Evolutionary conservation across 140 eudicot genomes (phyloP).

Genomic region (Senecio squalidus): DNA sequence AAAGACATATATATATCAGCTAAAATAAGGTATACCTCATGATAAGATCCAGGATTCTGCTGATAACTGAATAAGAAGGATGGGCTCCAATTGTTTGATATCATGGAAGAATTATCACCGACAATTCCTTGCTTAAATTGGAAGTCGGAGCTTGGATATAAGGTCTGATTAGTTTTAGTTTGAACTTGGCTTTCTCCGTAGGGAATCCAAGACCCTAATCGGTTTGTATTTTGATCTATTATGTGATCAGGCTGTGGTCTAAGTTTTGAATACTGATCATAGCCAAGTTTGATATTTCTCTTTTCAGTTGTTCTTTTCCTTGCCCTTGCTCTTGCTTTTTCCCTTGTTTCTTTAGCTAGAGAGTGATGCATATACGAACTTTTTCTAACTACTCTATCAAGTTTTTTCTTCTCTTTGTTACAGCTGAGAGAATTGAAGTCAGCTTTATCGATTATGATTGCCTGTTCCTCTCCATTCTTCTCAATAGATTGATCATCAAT

Average conservation of each 20-base stretch:
- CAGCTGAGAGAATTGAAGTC: not conserved
- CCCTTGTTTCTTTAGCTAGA: conserved; percentile 46
- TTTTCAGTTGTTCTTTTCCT: conserved; percentile 50
- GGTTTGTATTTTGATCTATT: conserved; percentile 21
- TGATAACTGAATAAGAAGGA: conserved; percentile 39
- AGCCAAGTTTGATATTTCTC: conserved; percentile 15
- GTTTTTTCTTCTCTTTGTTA: conserved; percentile 22
- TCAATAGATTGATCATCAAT: conserved; percentile 19
- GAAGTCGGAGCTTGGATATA: conserved; percentile 6
- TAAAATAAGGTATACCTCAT: conserved; percentile 26
- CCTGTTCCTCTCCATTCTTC: not conserved
- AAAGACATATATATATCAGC: not conserved
- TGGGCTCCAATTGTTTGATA: conserved; percentile 33
- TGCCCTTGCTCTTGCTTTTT: conserved; percentile 52
- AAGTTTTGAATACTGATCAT: conserved; percentile 10
- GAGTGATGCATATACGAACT: conserved; percentile 21
- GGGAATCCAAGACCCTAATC: conserved; percentile 34
- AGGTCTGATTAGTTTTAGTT: conserved; percentile 2
- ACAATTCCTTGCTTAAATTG: conserved; percentile 29
- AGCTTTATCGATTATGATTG: not conserved
- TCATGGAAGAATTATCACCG: conserved; percentile 10
- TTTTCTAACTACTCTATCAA: conserved; percentile 18
- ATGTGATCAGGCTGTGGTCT: conserved; percentile 17
- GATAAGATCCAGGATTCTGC: conserved; percentile 26
- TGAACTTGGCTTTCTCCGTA: conserved; percentile 27